phyloP scores from a whole-genome alignment of 352 stramenopile genomes.

The Lagenidium sp. region DNA sequence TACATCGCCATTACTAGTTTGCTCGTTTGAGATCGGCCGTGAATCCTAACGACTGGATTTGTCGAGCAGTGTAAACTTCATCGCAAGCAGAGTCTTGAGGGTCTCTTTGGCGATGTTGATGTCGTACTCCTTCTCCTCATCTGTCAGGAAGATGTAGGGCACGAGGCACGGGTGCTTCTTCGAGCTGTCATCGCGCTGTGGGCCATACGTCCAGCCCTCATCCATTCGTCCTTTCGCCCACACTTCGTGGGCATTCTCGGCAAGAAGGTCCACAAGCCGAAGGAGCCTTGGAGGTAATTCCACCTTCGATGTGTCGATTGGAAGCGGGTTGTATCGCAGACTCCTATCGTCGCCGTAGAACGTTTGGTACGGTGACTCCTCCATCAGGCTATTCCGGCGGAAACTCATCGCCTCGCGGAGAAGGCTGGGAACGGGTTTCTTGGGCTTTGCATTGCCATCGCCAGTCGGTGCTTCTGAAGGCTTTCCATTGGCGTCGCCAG shows the following conservation, averaged over 20 bases:
- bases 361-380: constrained; percentile 70
- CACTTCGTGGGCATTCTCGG: constrained; percentile 83
- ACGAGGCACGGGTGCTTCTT: constrained; percentile 85
- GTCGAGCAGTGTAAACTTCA: constrained; percentile 80
- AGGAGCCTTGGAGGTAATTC: constrained; percentile 54
- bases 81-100: constrained; percentile 81
- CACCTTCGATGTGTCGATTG: constrained; percentile 66
- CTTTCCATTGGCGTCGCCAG: too few relatives aligned
- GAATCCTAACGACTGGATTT: constrained; percentile 48
- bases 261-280: constrained; percentile 69
- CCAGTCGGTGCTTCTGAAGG: too few relatives aligned
- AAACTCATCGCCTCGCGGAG: constrained; percentile 70
- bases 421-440: constrained; percentile 48
- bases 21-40: too few relatives aligned
- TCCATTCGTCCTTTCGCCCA: constrained; percentile 85
- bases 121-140: constrained; percentile 86
- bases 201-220: constrained; percentile 81
- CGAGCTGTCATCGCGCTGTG: constrained; percentile 54
- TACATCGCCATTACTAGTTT: too few relatives aligned
- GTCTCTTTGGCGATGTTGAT: constrained; percentile 84
- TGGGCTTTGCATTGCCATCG: constrained; percentile 11
- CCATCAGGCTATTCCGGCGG: constrained; percentile 65
- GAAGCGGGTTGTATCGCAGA: constrained; percentile 61
- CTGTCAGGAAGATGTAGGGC: constrained; percentile 84
- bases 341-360: constrained; percentile 47